These are phyloP conservation scores for Diaporthe australafricana DNA, from an alignment of 2,329 filamentous ascomycete genomes.

Conservation along the genomic window DNA sequence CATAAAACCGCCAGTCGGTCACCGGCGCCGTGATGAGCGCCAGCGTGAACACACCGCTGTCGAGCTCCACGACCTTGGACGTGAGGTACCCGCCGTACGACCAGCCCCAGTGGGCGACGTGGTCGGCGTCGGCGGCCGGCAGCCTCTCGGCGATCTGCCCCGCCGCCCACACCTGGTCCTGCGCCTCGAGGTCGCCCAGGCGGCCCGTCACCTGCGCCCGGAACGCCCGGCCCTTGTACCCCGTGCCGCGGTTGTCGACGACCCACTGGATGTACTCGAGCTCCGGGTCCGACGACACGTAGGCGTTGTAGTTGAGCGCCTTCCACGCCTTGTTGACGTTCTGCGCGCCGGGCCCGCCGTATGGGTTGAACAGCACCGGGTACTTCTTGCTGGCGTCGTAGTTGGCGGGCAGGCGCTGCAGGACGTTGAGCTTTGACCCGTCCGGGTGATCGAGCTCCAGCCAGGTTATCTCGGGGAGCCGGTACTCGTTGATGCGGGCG, in stretches of 20 bases:
- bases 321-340: conserved; percentile 68
- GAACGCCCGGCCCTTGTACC: conserved; percentile 72
- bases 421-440: conserved; percentile 72
- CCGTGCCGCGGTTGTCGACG: conserved; percentile 76
- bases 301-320: conserved; percentile 68
- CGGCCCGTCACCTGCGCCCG: conserved; percentile 67
- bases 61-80: conserved; percentile 72
- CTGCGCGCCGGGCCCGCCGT: conserved; percentile 75
- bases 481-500: conserved; percentile 67
- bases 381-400: conserved; percentile 74
- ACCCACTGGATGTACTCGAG: conserved; percentile 76
- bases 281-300: conserved; percentile 75
- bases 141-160: conserved; percentile 62
- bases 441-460: conserved; percentile 71
- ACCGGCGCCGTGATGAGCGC: conserved; percentile 75
- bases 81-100: conserved; percentile 76
- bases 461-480: conserved; percentile 73
- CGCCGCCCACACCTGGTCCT: conserved; percentile 77
- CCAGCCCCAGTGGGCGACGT: conserved; percentile 77
- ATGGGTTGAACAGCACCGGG: conserved; percentile 74
- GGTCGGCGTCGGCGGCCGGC: conserved; percentile 66
- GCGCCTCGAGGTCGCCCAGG: conserved; percentile 72
- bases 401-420: conserved; percentile 73
- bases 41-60: conserved; percentile 71
- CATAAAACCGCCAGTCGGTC: conserved; percentile 77